A percentile compares a stretch with the other conserved stretches of the same genome.
phyloP scores from a whole-genome alignment of 2,329 filamentous ascomycete genomes.

The Colletotrichum sp. region DNA sequence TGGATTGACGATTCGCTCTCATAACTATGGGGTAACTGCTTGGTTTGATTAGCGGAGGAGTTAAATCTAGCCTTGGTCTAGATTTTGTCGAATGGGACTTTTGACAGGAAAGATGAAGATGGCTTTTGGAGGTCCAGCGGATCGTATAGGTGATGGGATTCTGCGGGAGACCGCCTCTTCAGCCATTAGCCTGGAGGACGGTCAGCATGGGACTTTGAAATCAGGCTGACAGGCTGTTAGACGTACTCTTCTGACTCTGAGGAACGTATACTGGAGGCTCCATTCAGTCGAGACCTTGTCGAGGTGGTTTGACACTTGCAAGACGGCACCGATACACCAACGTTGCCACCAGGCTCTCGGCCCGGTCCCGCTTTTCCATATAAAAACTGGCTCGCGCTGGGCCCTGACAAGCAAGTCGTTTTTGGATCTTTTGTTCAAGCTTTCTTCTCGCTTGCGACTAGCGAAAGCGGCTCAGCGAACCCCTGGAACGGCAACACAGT shows the following conservation, averaged over 20 bases:
- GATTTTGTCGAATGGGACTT: background rate
- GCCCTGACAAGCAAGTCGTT: background rate
- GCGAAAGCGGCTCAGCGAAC: background rate
- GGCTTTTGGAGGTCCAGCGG: background rate
- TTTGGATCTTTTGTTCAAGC: background rate
- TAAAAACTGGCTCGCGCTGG: background rate
- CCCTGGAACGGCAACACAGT: background rate
- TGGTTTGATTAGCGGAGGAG: background rate
- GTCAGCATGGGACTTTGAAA: background rate
- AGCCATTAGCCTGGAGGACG: background rate
- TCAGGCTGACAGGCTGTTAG: background rate
- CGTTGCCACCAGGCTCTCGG: background rate
- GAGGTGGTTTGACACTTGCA: background rate
- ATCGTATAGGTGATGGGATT: background rate
- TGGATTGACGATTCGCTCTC: background rate
- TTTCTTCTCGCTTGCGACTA: background rate
- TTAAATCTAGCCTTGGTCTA: background rate
- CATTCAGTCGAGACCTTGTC: background rate
- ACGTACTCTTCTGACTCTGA: background rate
- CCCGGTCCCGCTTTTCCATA: background rate
- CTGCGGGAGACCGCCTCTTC: background rate
- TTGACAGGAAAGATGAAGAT: background rate
- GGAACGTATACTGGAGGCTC: fast-evolving
- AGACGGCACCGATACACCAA: background rate
- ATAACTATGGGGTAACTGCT: background rate